Evolutionary conservation across 164 flowering plant genomes (phyloP).

Genomic region (Annona squamosa): DNA sequence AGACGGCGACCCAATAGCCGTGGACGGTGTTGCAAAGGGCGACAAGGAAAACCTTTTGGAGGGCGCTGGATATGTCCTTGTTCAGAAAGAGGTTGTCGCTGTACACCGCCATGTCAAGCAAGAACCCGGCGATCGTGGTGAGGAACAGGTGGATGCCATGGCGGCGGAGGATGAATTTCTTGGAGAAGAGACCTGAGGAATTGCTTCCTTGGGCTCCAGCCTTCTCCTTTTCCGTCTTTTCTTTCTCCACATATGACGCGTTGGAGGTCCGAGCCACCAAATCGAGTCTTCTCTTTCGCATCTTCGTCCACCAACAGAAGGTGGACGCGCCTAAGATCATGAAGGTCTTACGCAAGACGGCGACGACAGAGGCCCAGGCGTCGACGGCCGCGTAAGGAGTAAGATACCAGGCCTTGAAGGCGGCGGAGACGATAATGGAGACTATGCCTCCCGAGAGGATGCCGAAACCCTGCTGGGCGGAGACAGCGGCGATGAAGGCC

Average conservation of each 20-base stretch:
- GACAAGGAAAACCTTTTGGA: slow-evolving; percentile 26
- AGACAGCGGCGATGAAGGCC: slow-evolving; percentile 77
- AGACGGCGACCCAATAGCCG: slow-evolving; percentile 37
- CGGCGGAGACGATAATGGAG: slow-evolving; percentile 43
- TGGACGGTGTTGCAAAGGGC: slow-evolving; percentile 34
- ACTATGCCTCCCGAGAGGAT: slow-evolving; percentile 67
- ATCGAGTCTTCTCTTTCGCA: slow-evolving; percentile 36
- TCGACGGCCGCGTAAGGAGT: slow-evolving; percentile 41
- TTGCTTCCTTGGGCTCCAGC: background rate
- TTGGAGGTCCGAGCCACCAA: slow-evolving; percentile 12
- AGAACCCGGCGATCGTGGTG: slow-evolving; percentile 30
- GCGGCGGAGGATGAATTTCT: slow-evolving; percentile 5
- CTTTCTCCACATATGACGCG: slow-evolving; percentile 44
- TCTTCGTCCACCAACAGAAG: slow-evolving; percentile 73
- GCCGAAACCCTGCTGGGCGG: slow-evolving; percentile 86
- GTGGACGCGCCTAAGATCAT: slow-evolving; percentile 64
- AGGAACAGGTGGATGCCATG: slow-evolving; percentile 16
- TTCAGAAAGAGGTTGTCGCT: slow-evolving; percentile 29
- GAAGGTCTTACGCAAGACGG: slow-evolving; percentile 59
- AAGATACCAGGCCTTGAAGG: slow-evolving; percentile 32
- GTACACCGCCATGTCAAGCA: slow-evolving; percentile 40
- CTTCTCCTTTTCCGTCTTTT: slow-evolving; percentile 11
- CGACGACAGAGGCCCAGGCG: slow-evolving; percentile 39
- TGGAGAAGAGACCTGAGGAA: slow-evolving; percentile 16
- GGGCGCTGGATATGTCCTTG: slow-evolving; percentile 25